Evolutionary conservation across 225 moss, liverwort and hornwort species (phyloP), one percentile per base, ranked within the genome.

Genomic region (Sphagnum tenellum): DNA sequence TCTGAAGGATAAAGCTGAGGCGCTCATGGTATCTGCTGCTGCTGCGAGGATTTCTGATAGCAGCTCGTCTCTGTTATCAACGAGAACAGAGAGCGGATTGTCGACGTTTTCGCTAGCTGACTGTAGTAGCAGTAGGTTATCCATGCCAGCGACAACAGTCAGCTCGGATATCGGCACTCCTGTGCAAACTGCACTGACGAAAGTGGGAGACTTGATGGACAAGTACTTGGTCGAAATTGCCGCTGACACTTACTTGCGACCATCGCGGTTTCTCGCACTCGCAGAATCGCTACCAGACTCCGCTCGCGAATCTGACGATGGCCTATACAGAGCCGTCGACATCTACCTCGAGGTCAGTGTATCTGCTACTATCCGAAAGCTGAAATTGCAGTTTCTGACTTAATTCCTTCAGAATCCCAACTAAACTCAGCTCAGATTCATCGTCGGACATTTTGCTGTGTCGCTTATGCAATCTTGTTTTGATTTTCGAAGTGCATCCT

Each of bases 221-320:
- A 94, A 94, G 54, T 94, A 90, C 50, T 78, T 94, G 75, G 84
- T 86, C 60, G 93, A 94, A 69, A 89, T 94, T 59, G 93, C 90
- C 12, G 93, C 93, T 2, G 93, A 94, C 67, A 69, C 80, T 45
- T 72, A 82, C 59, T 64, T 94, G 48, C 88, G 85, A 65, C 80
- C 90, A 13, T 70, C 80, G 7, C 90, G 88, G 61, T 94, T 94
- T 71, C 86, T 86, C 58, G 66, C 88, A 54, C 88, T 94, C 53
- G 90, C 90, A 2, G 90, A 90, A 79, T 77, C 80, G 4, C 54
- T 94, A 56, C 93, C 93, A 46, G 93, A 94, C 69, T 88, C 82
- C 59, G 90, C 93, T 47, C 77, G 93, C 65, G 79, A 75, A 11
- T 84, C 84, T 55, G 86, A 88, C 71, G 93, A 94, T 72, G 90